Percentiles rank a stretch among this genome's conserved stretches.
Conservation (phyloP, 768 basidiomycete genomes). For the Clitopilus hobsonii region DNA sequence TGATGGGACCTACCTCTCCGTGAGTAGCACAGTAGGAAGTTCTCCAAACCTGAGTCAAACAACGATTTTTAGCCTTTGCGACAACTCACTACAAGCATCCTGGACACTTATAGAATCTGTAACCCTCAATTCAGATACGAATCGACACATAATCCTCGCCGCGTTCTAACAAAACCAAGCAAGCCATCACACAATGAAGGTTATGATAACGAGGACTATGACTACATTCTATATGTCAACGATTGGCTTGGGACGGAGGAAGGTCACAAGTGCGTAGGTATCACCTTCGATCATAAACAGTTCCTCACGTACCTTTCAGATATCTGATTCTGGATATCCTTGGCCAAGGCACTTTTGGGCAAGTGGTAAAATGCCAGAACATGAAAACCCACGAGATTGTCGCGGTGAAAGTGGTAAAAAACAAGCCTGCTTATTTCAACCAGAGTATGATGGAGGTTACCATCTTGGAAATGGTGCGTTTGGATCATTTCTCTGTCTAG, state of each 20-base stretch:
- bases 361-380: slow-evolving; percentile 99
- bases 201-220: slow-evolving; percentile 98
- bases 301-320: slow-evolving; percentile 32
- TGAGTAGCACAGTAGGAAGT: slow-evolving; percentile 34
- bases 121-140: slow-evolving; percentile 96
- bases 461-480: slow-evolving; percentile 86
- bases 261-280: slow-evolving; percentile 75
- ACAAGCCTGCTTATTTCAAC: slow-evolving; percentile 99
- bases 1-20: slow-evolving; percentile 75
- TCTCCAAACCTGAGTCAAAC: slow-evolving; percentile 6
- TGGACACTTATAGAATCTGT: slow-evolving; percentile 91
- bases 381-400: slow-evolving; percentile 99
- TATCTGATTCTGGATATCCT: slow-evolving; percentile 97
- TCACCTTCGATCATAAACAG: slow-evolving; percentile 4
- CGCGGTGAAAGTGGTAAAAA: slow-evolving; percentile 99
- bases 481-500: background rate
- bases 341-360: slow-evolving; percentile 98
- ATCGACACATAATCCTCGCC: slow-evolving; percentile 87
- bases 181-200: slow-evolving; percentile 95
- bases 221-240: slow-evolving; percentile 99
- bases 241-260: slow-evolving; percentile 95
- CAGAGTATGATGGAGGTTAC: slow-evolving; percentile 99
- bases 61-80: slow-evolving; percentile 42
- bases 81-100: slow-evolving; percentile 77
- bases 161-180: slow-evolving; percentile 96